Conservation (phyloP, 169 alveolate species). For the Eimeria maxima region DNA sequence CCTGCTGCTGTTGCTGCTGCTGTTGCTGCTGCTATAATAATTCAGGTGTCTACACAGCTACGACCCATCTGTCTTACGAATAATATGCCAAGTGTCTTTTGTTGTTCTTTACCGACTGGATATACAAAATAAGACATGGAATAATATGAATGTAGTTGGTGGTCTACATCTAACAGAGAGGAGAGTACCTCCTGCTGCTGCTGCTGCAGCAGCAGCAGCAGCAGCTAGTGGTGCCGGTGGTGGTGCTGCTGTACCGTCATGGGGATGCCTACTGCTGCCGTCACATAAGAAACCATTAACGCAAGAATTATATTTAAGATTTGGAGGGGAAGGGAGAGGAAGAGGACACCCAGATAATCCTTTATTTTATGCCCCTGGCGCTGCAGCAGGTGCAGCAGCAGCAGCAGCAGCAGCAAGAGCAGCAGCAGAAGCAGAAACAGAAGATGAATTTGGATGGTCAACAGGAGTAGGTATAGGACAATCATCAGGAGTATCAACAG, state of each 20-base stretch:
- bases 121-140: neutral
- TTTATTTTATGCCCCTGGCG: neutral
- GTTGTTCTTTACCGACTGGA: slow-evolving; percentile 33
- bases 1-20: slow-evolving; percentile 26
- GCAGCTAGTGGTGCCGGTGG: neutral
- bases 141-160: slow-evolving; percentile 20
- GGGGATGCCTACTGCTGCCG: slow-evolving; percentile 46
- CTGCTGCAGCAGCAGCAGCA: neutral
- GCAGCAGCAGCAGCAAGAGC: neutral
- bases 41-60: slow-evolving; percentile 57
- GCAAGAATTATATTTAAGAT: neutral
- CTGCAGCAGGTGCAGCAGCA: slow-evolving; percentile 21
- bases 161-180: slow-evolving; percentile 39
- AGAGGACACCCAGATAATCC: neutral
- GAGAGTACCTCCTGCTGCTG: neutral
- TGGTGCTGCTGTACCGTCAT: neutral
- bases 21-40: neutral
- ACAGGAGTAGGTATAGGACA: neutral
- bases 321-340: neutral
- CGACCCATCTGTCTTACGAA: neutral
- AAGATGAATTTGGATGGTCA: neutral
- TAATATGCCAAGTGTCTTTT: slow-evolving; percentile 31
- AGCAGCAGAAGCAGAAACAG: neutral
- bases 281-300: neutral
- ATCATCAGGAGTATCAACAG: neutral